Percentiles rank a stretch among this genome's conserved stretches.
phyloP scores from a whole-genome alignment of 2,329 filamentous ascomycete genomes.

The Grosmannia clavigera region DNA sequence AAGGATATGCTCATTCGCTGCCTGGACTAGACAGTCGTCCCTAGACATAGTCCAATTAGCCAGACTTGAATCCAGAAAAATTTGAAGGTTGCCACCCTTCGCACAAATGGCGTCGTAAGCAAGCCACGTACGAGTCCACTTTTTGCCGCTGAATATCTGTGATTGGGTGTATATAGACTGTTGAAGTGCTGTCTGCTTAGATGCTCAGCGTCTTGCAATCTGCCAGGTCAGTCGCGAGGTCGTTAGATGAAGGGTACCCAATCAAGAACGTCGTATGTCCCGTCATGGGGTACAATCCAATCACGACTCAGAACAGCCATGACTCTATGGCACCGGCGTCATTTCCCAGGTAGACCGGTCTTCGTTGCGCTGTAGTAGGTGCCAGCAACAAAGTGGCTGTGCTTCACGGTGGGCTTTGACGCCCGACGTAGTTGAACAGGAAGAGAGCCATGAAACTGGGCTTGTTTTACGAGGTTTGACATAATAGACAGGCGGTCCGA shows the following conservation, averaged over 20 bases:
- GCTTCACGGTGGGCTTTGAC: slow-evolving; percentile 47
- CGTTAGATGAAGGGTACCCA: slow-evolving; percentile 49
- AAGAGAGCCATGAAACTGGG: slow-evolving; percentile 56
- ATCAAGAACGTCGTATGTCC: slow-evolving; percentile 57
- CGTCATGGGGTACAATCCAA: slow-evolving; percentile 55
- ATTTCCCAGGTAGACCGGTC: slow-evolving; percentile 53
- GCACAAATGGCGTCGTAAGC: slow-evolving; percentile 55
- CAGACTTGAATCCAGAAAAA: slow-evolving; percentile 43
- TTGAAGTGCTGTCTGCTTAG: slow-evolving; percentile 22
- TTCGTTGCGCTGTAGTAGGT: slow-evolving; percentile 43
- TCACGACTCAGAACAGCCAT: slow-evolving; percentile 57
- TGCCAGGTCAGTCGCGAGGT: slow-evolving; percentile 47
- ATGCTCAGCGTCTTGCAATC: slow-evolving; percentile 40
- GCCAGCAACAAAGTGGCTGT: slow-evolving; percentile 46
- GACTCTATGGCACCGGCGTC: slow-evolving; percentile 64
- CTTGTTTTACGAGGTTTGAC: slow-evolving; percentile 49
- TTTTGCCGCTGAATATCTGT: slow-evolving; percentile 49
- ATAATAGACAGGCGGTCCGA: slow-evolving; percentile 46
- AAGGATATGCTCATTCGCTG: not conserved
- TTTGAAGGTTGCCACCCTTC: slow-evolving; percentile 49
- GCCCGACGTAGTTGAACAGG: slow-evolving; percentile 54
- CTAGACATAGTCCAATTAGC: slow-evolving; percentile 43
- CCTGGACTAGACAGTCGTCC: slow-evolving; percentile 33
- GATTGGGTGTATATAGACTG: slow-evolving; percentile 49
- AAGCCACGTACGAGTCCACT: slow-evolving; percentile 53